Conservation (phyloP, 306 rosid species). For the Acacia crassicarpa region DNA sequence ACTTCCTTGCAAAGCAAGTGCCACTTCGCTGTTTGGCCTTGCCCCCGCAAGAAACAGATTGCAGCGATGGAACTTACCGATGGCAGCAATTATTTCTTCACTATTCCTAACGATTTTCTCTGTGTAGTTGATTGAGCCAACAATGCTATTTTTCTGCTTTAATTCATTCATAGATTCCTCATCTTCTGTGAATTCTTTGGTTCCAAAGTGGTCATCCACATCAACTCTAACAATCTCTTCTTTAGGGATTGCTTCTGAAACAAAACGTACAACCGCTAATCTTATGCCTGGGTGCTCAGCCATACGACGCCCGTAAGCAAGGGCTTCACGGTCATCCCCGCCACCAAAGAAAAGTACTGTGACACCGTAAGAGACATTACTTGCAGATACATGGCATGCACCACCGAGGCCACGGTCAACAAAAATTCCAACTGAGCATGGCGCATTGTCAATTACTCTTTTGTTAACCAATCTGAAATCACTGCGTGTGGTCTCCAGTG, state of each 20-base stretch:
- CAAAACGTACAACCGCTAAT: conserved; percentile 57
- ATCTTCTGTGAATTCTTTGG: conserved; percentile 35
- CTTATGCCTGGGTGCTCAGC: conserved; percentile 87
- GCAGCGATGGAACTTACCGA: conserved; percentile 42
- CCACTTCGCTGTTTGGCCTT: conserved; percentile 40
- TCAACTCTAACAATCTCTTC: conserved; percentile 46
- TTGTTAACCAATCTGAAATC: conserved; percentile 66
- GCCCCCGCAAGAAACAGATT: conserved; percentile 61
- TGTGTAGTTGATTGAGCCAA: conserved; percentile 46
- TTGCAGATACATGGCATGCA: conserved; percentile 57
- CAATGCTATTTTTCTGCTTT: conserved; percentile 34
- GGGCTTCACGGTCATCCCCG: conserved; percentile 80
- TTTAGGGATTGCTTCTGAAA: conserved; percentile 30
- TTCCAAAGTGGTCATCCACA: conserved; percentile 27
- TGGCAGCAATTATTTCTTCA: conserved; percentile 42
- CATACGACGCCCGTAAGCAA: conserved; percentile 71
- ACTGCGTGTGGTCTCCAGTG: conserved; percentile 51
- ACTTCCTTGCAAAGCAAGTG: conserved; percentile 19
- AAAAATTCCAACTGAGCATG: conserved; percentile 79
- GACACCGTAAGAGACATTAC: conserved; percentile 63
- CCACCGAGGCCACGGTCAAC: conserved; percentile 93
- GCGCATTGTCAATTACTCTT: conserved; percentile 73
- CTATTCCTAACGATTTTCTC: conserved; percentile 42
- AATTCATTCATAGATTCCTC: conserved; percentile 47
- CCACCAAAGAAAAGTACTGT: conserved; percentile 84